Evolutionary conservation across 164 flowering plant species (phyloP), one percentile per base, ranked within the genome.

Genomic region (Aristolochia contorta): DNA sequence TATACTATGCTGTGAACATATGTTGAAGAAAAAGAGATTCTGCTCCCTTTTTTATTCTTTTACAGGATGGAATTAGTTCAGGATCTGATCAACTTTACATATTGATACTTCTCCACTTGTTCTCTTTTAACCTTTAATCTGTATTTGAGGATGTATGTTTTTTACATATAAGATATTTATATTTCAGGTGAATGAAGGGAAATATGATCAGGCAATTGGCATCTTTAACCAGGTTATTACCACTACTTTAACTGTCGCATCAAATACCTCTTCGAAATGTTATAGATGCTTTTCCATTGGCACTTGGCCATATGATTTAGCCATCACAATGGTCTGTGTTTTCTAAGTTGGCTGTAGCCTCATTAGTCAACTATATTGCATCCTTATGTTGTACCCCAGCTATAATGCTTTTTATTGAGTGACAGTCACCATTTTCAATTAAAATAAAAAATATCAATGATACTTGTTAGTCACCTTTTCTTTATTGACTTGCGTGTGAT

Each of bases 171-270:
- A 22, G 55, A 53, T 53, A 22, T 53, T 22, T 10, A 23, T 68
- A 37, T 67, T 70, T 56, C 82, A 93, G 98, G 97, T 93, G 37
- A 93, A 89, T 71, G 97, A 89, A 73, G 98, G 98, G 68, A 87
- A 81, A 48, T 87, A 93, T 84, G 80, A 80, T 67, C 68, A 75
- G 59, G 98, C 98, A 16, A 70, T 93, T 65, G 74, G 89, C 47
- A 79, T 84, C 59, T 93, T 93, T 86, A 82, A 87, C 69, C 82
- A 89, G 96, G 98, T 93, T 67, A 69, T 19, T 58, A 57, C 25
- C 67, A 27, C 47, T 53, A 22, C 63, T 47, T 53, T 6, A 48
- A 49, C 50, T 52, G 23, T 3, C 53, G 19, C 15, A 20, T 49
- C 53, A 49, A 18, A 18, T 6, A 22, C 8, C 13, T 54, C 56